Evolutionary conservation across 2,329 filamentous ascomycete genomes (phyloP).

Genomic region (Diaporthe caulivora): DNA sequence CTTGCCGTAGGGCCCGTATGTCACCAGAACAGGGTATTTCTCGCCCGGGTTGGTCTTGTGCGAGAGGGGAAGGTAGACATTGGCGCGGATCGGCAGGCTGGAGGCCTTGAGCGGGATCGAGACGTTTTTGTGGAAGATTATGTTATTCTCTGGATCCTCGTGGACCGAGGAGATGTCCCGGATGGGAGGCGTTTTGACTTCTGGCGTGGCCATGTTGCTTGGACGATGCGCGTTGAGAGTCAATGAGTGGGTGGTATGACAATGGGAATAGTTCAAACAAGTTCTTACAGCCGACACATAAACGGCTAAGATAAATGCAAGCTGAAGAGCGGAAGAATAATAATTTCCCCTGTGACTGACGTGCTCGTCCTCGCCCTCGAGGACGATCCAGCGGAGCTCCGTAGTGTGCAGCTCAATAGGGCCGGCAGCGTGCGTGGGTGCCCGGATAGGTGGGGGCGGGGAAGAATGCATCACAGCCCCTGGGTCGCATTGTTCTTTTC

Average conservation of each 20-base stretch:
- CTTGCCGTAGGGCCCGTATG: slow-evolving; percentile 81
- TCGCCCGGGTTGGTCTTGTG: slow-evolving; percentile 37
- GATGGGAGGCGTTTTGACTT: slow-evolving; percentile 38
- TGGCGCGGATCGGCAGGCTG: slow-evolving; percentile 45
- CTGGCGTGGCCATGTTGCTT: slow-evolving; percentile 24
- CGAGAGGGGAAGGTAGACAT: slow-evolving; percentile 46
- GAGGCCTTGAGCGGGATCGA: slow-evolving; percentile 46
- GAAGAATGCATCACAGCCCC: slow-evolving; percentile 20
- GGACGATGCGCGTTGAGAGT: not conserved
- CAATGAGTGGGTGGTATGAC: not conserved
- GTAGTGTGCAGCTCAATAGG: not conserved
- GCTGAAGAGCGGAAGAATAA: not conserved
- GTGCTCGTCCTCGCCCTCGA: not conserved
- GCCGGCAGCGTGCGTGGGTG: slow-evolving; percentile 15
- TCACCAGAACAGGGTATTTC: slow-evolving; percentile 72
- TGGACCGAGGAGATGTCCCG: slow-evolving; percentile 40
- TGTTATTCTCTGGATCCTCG: slow-evolving; percentile 39
- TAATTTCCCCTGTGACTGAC: not conserved
- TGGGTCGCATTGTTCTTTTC: not conserved
- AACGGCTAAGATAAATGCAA: not conserved
- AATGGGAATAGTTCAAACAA: not conserved
- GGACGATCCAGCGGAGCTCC: slow-evolving; percentile 13
- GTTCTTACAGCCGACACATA: not conserved
- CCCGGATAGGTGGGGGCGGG: slow-evolving; percentile 41
- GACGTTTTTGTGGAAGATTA: slow-evolving; percentile 46